Evolutionary conservation across 140 eudicot species (phyloP), one percentile per base, ranked within the genome.

Genomic region (Bidens hawaiensis): DNA sequence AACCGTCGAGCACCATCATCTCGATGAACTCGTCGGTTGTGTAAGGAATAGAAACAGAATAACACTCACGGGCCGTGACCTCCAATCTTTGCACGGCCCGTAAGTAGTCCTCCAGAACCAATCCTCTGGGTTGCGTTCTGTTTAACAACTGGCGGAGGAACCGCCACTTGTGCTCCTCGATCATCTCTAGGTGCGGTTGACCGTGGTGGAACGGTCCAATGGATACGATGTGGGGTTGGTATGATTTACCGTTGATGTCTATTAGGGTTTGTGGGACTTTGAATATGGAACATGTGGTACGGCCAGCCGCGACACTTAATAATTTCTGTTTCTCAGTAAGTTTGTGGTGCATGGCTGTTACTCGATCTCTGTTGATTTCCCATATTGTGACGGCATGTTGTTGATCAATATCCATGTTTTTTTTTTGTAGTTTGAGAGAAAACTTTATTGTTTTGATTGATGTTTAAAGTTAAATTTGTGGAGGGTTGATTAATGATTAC

Each of bases 151-250:
- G 67, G 42, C 60, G 64, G 22, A 82, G 73, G 42, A 74, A 75
- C 26, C 79, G 64, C 84, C 84, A 79, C 30, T 82, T 82, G 75
- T 82, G 85, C 56, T 82, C 89, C 69, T 82, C 59, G 41, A 82
- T 82, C 82, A 82, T 75, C 25, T 68, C 27, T 4, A 82, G 77
- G 22, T 79, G 75, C 0, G 80, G 75, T 8, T 54, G 5, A 25
- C 89, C 89, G 25, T 82, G 82, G 77, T 82, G 85, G 59, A 65
- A 75, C 0, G 89, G 85, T n/a, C 89, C 89, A 26, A 82, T 46
- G 15, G 89, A 82, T 68, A 85, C 71, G 25, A 85, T 78, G 41
- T 80, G 79, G 0, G 97, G 97, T 10, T 74, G 78, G 55, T 88
- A 88, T 56, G 69, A 68, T 16, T 67, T 33, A n/a, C 86, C 95